These are phyloP conservation scores for Rhododendron henanense DNA, from an alignment of 148 eudicot genomes.

Conservation along the genomic window DNA sequence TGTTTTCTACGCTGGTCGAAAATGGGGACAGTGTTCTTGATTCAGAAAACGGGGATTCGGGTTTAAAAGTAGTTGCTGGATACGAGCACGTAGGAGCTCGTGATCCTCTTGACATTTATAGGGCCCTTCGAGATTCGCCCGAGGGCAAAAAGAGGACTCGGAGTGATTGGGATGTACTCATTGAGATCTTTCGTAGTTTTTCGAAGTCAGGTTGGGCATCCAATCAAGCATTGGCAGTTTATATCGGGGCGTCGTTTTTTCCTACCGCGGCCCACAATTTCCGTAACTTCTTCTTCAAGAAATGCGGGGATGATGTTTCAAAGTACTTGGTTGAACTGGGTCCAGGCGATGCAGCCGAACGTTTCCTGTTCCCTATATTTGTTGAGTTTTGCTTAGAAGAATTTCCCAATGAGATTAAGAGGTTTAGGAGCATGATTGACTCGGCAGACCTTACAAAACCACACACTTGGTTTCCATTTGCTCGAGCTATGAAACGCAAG, in stretches of 20 bases:
- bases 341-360: slow-evolving; percentile 54
- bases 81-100: slow-evolving; percentile 30
- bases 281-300: slow-evolving; percentile 38
- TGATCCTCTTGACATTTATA: slow-evolving; percentile 74
- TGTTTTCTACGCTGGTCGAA: slow-evolving; percentile 17
- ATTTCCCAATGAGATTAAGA: slow-evolving; percentile 70
- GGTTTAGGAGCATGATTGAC: slow-evolving; percentile 67
- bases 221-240: slow-evolving; percentile 83
- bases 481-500: slow-evolving; percentile 95
- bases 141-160: slow-evolving; percentile 20
- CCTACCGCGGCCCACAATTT: slow-evolving; percentile 70
- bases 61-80: slow-evolving; percentile 10
- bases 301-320: slow-evolving; percentile 41
- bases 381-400: slow-evolving; percentile 82
- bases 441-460: slow-evolving; percentile 90
- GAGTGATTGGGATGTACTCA: slow-evolving; percentile 44
- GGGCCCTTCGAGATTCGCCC: slow-evolving; percentile 40
- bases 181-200: slow-evolving; percentile 49
- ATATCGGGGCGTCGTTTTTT: slow-evolving; percentile 79
- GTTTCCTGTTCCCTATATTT: slow-evolving; percentile 83
- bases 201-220: slow-evolving; percentile 75
- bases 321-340: slow-evolving; percentile 71
- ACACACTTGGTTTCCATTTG: slow-evolving; percentile 96
- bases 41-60: neutral
- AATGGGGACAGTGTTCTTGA: slow-evolving; percentile 1